Evolutionary conservation across 140 eudicot genomes (phyloP).

Genomic region (Bidens hawaiensis): DNA sequence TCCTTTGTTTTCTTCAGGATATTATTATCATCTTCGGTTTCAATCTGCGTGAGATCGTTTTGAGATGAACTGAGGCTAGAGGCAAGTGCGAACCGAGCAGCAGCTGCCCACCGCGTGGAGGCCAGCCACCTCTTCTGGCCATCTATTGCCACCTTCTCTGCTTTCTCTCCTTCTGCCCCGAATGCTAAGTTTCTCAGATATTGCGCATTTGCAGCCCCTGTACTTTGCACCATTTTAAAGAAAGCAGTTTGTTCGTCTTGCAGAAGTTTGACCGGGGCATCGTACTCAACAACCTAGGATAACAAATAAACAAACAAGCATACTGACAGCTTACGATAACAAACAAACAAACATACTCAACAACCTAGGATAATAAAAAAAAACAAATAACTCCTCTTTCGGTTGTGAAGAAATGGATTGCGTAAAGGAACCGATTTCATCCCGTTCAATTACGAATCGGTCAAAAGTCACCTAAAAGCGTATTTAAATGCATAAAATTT

Average conservation of each 20-base stretch:
- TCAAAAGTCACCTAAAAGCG: not conserved
- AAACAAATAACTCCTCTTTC: not conserved
- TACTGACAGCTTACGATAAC: no score
- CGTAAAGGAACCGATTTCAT: not conserved
- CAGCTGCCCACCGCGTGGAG: constrained; percentile 86
- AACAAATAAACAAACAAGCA: no score
- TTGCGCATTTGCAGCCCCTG: constrained; percentile 91
- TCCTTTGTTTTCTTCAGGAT: constrained; percentile 69
- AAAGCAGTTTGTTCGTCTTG: constrained; percentile 55
- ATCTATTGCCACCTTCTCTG: constrained; percentile 36
- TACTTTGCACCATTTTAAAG: constrained; percentile 93
- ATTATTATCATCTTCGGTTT: constrained; percentile 38
- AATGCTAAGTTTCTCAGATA: constrained; percentile 62
- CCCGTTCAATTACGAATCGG: not conserved
- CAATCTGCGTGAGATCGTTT: constrained; percentile 57
- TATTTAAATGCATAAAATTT: not conserved
- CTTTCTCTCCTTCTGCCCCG: constrained; percentile 41
- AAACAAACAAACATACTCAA: no score
- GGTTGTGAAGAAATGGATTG: not conserved
- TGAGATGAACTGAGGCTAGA: constrained; percentile 59
- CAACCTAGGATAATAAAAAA: no score
- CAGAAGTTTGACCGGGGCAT: constrained; percentile 64
- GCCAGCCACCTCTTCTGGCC: constrained; percentile 65
- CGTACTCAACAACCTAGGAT: constrained; percentile 75
- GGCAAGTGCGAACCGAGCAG: constrained; percentile 73